Base-by-base conservation (phyloP, 2,329 filamentous ascomycete genomes). In the Aphanocladium album region DNA sequence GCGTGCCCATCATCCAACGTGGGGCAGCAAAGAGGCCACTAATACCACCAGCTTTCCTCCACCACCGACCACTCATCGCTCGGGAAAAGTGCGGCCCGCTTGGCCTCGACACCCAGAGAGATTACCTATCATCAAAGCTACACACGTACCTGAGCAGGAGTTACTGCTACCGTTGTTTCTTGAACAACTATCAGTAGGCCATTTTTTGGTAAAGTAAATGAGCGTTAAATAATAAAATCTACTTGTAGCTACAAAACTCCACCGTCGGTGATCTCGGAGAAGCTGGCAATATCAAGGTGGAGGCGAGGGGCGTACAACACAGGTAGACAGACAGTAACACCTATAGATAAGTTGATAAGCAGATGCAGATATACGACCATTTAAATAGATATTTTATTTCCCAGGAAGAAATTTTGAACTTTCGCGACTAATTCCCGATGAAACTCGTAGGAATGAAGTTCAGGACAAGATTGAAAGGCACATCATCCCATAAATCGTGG, bases 11-110 rank as follows among this genome's bases (percentile, higher is more conserved):
- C 43, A n/a, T 41, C 35, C 16, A 53, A 56, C 59, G 59, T 60
- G 59, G 59, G 59, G 59, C 59, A 56, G 39, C 47, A 39, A 30
- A 33, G 58, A 54, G 58, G 58, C 58, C 58, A 55, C 50, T 43
- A 60, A 60, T 27, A 50, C 17, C 23, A 12, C 21, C 49, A 37
- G 17, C 14, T 30, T 41, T 39, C 58, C 27, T 19, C 43, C 50
- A 39, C 14, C 33, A 50, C 45, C 33, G 14, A 39, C 33, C 45
- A 25, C 52, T 55, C n/a, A n/a, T 30, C 17, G 35, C 43, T 49
- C 51, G 58, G 58, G 43, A 60, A 60, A 60, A 60, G n/a, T 47
- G 51, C 51, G 58, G 58, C 58, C 58, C 58, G 35, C 43, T 30
- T 9, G n/a, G 5, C 30, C 30, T 30, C 30, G 5, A 9, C 30